phyloP scores from a whole-genome alignment of 1,284 basidiomycete genomes.

The Peniophora sp. region DNA sequence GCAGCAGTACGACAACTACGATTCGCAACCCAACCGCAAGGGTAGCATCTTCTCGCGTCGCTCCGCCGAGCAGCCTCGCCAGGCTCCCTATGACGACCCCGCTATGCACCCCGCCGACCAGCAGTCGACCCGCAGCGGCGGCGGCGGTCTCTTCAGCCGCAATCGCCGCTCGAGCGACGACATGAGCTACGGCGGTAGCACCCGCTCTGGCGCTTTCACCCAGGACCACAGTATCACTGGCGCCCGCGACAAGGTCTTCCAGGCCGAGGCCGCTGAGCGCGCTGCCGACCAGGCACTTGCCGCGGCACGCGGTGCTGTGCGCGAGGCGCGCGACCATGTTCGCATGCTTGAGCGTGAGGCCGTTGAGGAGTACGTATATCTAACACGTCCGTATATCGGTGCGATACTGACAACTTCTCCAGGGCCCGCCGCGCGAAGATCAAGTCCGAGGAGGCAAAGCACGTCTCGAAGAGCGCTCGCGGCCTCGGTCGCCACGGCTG shows the following conservation, averaged over 20 bases:
- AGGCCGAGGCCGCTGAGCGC: conserved; percentile 47
- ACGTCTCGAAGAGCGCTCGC: conserved; percentile 44
- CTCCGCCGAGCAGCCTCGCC: neutral
- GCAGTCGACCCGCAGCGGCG: neutral
- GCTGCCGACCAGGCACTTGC: conserved; percentile 46
- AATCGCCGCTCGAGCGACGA: neutral
- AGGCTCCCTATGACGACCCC: neutral
- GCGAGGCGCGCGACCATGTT: conserved; percentile 46
- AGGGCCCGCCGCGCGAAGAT: conserved; percentile 48
- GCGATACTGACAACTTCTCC: conserved; percentile 6
- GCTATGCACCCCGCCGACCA: neutral
- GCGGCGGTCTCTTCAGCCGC: neutral
- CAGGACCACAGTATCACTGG: conserved; percentile 40
- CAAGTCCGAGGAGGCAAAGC: conserved; percentile 51
- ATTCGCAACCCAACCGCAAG: neutral
- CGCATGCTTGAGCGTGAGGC: conserved; percentile 45
- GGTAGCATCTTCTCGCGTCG: neutral
- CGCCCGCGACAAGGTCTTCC: conserved; percentile 43
- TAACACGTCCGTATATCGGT: neutral
- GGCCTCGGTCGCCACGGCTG: conserved; percentile 48
- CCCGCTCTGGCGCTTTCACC: conserved; percentile 7
- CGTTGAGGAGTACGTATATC: conserved; percentile 42
- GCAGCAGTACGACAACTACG: neutral
- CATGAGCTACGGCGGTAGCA: conserved; percentile 4
- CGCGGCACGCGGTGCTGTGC: conserved; percentile 36